Conservation (phyloP, 768 basidiomycete genomes). For the Auriscalpium vulgare region DNA sequence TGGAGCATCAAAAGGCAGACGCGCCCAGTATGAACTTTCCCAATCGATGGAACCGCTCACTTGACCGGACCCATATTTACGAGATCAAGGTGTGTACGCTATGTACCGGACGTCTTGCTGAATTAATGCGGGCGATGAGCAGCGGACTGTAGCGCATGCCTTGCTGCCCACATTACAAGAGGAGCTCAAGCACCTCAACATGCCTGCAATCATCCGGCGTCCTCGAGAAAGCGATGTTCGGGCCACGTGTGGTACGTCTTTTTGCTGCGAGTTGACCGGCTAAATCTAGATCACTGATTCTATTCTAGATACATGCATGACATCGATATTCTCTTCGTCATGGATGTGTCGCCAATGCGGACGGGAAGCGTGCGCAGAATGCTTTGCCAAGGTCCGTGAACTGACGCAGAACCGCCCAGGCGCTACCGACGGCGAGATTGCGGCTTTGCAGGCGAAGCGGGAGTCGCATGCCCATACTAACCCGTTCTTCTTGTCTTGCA, state of each 20-base stretch:
- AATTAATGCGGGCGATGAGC: neutral
- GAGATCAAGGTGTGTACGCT: slow-evolving; percentile 48
- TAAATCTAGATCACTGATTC: slow-evolving; percentile 6
- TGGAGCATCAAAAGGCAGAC: slow-evolving; percentile 52
- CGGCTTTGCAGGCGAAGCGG: slow-evolving; percentile 40
- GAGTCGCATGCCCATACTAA: slow-evolving; percentile 59
- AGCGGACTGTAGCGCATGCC: slow-evolving; percentile 63
- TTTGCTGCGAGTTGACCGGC: neutral
- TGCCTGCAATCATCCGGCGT: slow-evolving; percentile 55
- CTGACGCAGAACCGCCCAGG: slow-evolving; percentile 47
- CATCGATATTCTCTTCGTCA: slow-evolving; percentile 81
- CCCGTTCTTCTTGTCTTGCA: slow-evolving; percentile 70
- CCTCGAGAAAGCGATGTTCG: slow-evolving; percentile 77
- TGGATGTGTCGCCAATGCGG: slow-evolving; percentile 93
- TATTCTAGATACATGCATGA: slow-evolving; percentile 80
- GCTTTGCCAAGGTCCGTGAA: slow-evolving; percentile 61
- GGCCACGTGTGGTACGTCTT: slow-evolving; percentile 64
- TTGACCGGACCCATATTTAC: slow-evolving; percentile 41
- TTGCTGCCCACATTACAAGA: slow-evolving; percentile 57
- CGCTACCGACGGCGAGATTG: slow-evolving; percentile 39
- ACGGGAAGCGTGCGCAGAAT: slow-evolving; percentile 82
- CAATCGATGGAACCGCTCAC: slow-evolving; percentile 53
- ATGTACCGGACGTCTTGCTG: neutral
- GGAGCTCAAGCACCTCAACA: slow-evolving; percentile 55
- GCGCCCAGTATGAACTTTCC: slow-evolving; percentile 58